Evolutionary conservation across 371 early-diverging fungal species (phyloP), one percentile per base, ranked within the genome.

Genomic region (Haplosporangium sp.): DNA sequence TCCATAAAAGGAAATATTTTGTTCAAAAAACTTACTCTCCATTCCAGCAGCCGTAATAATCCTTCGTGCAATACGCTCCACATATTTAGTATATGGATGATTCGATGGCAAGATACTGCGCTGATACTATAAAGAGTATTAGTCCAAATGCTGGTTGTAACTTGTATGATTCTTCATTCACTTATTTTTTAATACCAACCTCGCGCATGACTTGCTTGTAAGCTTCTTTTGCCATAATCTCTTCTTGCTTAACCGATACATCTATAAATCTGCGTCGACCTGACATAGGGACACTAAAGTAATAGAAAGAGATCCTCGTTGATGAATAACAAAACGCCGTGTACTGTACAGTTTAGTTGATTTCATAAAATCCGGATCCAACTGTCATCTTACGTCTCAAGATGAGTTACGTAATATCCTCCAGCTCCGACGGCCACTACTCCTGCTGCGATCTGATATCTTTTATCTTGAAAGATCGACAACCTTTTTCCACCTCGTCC

Each of bases 31-130:
- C 59, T 20, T 67, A 84, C 84, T 62, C 45, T 88, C 82, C 86
- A 89, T 87, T n/a, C 91, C 91, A 1, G 92, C 87, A 10, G 90
- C 95, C 58, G 67, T 74, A n/a, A 96, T 90, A 35, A 96, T 82
- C 13, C 92, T 83, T 57, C 83, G 56, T 8, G 94, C 94, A 0
- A 95, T 90, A 15, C 84, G 72, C 15, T 85, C 76, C 4, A 95
- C 95, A 66, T 89, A 89, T 13, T 45, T 35, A 4, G 89, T 86
- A 35, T 88, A 84, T 0, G 90, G 89, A 66, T 94, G 91, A 61
- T 85, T 77, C 0, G 79, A 57, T 1, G 95, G 92, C 13, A 94
- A 82, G 8, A 95, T 85, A 7, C 83, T 82, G n/a, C 78, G 34
- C 2, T 87, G 83, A 82, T 84, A 94, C 77, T 92, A 83, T 1